phyloP scores from a whole-genome alignment of 768 basidiomycete genomes.

The Phylloporus rhodoxanthus region DNA sequence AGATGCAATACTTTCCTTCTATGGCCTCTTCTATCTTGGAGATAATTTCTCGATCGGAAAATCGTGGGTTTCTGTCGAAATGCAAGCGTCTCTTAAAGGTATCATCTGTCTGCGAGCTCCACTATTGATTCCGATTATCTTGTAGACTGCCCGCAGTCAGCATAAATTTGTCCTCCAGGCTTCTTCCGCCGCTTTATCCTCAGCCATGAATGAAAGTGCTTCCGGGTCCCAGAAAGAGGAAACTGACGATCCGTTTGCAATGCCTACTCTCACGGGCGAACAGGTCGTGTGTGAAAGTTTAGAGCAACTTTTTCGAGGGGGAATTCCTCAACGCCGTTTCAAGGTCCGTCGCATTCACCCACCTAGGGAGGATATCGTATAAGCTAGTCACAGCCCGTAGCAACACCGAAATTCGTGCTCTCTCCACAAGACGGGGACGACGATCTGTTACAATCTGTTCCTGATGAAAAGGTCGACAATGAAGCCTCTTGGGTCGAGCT shows the following conservation, averaged over 20 bases:
- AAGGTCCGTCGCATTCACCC: conserved; percentile 36
- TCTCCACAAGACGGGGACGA: conserved; percentile 18
- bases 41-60: conserved; percentile 49
- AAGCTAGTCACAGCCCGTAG: conserved; percentile 14
- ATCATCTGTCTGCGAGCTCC: conserved; percentile 1
- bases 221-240: conserved; percentile 11
- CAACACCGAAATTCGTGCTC: conserved; percentile 5
- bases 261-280: conserved; percentile 28
- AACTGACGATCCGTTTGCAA: conserved; percentile 4
- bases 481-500: conserved; percentile 15
- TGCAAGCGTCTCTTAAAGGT: conserved; percentile 48
- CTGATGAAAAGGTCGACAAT: conserved; percentile 1
- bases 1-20: conserved; percentile 42
- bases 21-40: conserved; percentile 46
- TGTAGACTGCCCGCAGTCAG: conserved; percentile 21
- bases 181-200: conserved; percentile 26
- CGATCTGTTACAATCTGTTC: conserved; percentile 13
- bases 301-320: conserved; percentile 39
- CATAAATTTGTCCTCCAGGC: conserved; percentile 25
- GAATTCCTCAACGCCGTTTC: conserved; percentile 39
- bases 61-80: conserved; percentile 40
- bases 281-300: conserved; percentile 37
- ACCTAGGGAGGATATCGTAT: conserved; percentile 2
- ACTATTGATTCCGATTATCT: conserved; percentile 11
- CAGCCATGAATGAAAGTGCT: conserved; percentile 6